Percentiles rank a stretch among this genome's conserved stretches.
phyloP scores from a whole-genome alignment of 208 protist genomes.

The Trypanosoma avium region DNA sequence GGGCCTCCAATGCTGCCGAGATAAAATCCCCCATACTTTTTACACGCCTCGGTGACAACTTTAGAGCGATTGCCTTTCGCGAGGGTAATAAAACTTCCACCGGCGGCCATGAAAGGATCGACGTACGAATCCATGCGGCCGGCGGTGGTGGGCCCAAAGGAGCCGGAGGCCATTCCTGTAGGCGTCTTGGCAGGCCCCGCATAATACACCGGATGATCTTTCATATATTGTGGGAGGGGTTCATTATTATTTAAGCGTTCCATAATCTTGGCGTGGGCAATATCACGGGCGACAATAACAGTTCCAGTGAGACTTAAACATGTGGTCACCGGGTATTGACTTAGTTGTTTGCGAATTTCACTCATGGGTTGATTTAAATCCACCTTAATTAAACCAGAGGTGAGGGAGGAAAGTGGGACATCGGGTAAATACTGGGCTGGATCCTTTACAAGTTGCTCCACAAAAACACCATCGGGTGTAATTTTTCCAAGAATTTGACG shows the following conservation, averaged over 20 bases:
- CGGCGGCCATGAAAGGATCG: conserved; percentile 89
- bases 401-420: conserved; percentile 38
- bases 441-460: conserved; percentile 94
- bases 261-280: conserved; percentile 96
- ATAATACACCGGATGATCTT: conserved; percentile 96
- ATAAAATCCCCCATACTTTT: conserved; percentile 97
- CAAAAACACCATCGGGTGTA: conserved; percentile 91
- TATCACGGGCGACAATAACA: conserved; percentile 97
- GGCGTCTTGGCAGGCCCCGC: conserved; percentile 96
- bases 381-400: conserved; percentile 65
- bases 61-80: conserved; percentile 97
- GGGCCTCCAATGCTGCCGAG: conserved; percentile 97
- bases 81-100: conserved; percentile 92
- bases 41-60: conserved; percentile 92
- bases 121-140: conserved; percentile 98
- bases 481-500: conserved; percentile 95
- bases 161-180: conserved; percentile 92
- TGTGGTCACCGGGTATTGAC: conserved; percentile 86
- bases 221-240: conserved; percentile 92
- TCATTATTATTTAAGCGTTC: conserved; percentile 87
- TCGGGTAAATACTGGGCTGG: conserved; percentile 93
- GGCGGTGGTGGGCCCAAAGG: conserved; percentile 97
- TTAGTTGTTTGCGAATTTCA: conserved; percentile 78
- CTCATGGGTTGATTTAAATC: conserved; percentile 91
- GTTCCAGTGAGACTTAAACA: conserved; percentile 93